Base-by-base conservation (phyloP, 2,329 filamentous ascomycete species). In the Neonectria coccinea region DNA sequence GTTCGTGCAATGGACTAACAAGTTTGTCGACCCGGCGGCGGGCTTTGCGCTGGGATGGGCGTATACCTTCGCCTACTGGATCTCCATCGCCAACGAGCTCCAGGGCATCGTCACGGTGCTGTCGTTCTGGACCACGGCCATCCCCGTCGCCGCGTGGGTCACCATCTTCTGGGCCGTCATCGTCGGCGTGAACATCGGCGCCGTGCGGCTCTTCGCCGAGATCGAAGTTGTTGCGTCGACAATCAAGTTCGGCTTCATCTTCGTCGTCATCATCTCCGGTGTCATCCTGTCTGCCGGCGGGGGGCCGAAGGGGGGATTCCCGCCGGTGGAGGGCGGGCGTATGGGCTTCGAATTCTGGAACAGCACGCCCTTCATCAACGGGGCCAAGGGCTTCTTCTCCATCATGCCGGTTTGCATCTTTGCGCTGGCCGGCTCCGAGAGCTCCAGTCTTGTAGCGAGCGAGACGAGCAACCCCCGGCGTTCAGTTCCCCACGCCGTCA, bases 301-400 rank as follows among this genome's bases (percentile, higher is more conserved):
- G 9, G 80, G 77, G 2, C 64, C 64, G 3, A 64, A 64, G 10
- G 59, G 59, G 20, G 59, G 59, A 8, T 62, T 41, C n/a, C 59
- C 59, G 14, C 54, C 59, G 7, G 48, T 57, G 9, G 54, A 62
- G 22, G 79, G 81, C 27, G 75, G 74, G 18, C 70, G 79, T 2
- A 78, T 81, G 2, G 82, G 82, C 1, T 83, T 83, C 73, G 74
- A 77, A 4, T 83, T 83, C 73, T 83, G 82, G 82, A 79, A 81
- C 66, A 64, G 71, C 10, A 73, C 71, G 44, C 73, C 80, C 31
- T 83, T 83, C 65, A 80, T 76, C 2, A 74, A 84, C 62, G 81
- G 80, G 54, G 82, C 83, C 76, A 82, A 80, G 62, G 81, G 81
- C 3, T 85, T 88, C 72, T 86, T 86, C 70, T 79, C 80, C 14